Conservation (phyloP, 148 eudicot genomes). For the Nyssa sinensis region DNA sequence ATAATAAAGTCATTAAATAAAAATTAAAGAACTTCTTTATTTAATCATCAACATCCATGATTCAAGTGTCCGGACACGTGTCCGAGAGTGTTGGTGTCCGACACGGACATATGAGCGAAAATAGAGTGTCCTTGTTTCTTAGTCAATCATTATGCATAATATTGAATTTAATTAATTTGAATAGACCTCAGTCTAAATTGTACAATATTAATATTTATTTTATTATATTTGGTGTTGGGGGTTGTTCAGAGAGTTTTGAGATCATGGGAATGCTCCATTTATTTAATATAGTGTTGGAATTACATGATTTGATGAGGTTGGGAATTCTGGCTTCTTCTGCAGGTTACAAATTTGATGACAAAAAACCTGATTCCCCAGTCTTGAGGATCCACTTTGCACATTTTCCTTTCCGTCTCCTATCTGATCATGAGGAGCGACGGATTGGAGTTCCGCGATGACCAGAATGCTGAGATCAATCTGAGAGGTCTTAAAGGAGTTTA, state of each 20-base stretch:
- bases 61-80: no score
- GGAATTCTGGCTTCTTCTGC: conserved; percentile 25
- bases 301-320: neutral
- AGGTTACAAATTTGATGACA: conserved; percentile 93
- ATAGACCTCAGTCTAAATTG: neutral
- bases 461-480: neutral
- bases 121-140: neutral
- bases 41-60: no score
- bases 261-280: neutral
- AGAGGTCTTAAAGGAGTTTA: neutral
- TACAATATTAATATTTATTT: neutral
- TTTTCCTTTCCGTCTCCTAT: conserved; percentile 73
- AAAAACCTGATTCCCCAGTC: conserved; percentile 60
- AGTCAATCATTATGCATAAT: no score
- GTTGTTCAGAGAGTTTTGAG: neutral
- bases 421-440: conserved; percentile 39
- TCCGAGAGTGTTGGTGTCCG: no score
- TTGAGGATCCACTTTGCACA: conserved; percentile 76
- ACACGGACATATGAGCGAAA: no score
- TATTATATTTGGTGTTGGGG: neutral
- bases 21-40: no score
- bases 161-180: neutral
- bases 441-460: conserved; percentile 17
- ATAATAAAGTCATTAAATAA: no score
- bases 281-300: neutral